Conservation (phyloP, 2,329 filamentous ascomycete genomes). For the Botrytis sinoallii region DNA sequence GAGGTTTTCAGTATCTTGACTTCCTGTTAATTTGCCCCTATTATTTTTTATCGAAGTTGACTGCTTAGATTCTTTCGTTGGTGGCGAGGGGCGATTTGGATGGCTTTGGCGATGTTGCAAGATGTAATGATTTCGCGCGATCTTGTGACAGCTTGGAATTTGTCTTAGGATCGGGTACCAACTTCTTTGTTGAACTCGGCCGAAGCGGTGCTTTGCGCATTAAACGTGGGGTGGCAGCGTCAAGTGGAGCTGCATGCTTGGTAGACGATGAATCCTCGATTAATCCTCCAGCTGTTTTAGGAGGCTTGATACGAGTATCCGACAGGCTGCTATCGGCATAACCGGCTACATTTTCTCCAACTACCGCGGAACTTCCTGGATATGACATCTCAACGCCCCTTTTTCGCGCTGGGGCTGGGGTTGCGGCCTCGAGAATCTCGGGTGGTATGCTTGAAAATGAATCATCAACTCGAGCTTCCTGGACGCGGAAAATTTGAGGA, state of each 20-base stretch:
- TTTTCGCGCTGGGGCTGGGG: constrained; percentile 26
- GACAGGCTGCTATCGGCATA: not conserved
- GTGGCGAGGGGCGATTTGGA: constrained; percentile 36
- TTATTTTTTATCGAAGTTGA: not conserved
- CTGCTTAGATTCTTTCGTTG: constrained; percentile 14
- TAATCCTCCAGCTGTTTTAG: constrained; percentile 8
- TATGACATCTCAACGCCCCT: not conserved
- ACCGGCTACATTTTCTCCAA: not conserved
- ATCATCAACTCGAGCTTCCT: constrained; percentile 24
- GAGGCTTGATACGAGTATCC: not conserved
- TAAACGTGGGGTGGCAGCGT: constrained; percentile 24
- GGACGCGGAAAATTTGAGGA: constrained; percentile 23
- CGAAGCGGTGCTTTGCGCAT: constrained; percentile 21
- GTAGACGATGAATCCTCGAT: constrained; percentile 34
- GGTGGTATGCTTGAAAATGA: constrained; percentile 33
- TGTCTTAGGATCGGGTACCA: not conserved
- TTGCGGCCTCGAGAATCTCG: constrained; percentile 30
- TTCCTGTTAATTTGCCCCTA: not conserved
- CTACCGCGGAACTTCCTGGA: not conserved
- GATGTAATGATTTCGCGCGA: constrained; percentile 10
- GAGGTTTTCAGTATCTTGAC: not conserved
- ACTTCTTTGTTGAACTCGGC: constrained; percentile 4
- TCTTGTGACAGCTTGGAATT: not conserved
- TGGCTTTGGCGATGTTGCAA: constrained; percentile 32
- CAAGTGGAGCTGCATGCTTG: constrained; percentile 23